Conservation (phyloP, 2,329 filamentous ascomycete species). For the Colletotrichum lentis region DNA sequence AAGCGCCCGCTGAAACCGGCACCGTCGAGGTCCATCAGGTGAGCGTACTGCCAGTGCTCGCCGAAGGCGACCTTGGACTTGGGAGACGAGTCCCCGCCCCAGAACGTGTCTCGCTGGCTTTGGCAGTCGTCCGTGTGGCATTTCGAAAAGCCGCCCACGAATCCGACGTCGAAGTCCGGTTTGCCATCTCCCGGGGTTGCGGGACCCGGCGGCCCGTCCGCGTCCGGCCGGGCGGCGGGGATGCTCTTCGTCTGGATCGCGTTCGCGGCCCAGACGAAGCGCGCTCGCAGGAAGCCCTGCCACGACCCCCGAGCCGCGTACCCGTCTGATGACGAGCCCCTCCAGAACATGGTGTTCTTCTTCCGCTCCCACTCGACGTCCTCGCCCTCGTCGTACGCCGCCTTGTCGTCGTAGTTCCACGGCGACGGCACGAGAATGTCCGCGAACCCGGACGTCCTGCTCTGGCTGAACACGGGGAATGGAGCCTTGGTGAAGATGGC, state of each 20-base stretch:
- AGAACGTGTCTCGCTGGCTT: constrained; percentile 46
- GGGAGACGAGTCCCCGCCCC: constrained; percentile 41
- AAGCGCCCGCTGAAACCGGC: constrained; percentile 60
- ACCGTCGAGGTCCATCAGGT: constrained; percentile 68
- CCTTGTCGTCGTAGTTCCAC: constrained; percentile 50
- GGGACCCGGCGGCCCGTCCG: not conserved
- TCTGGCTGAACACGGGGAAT: constrained; percentile 65
- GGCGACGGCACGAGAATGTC: constrained; percentile 57
- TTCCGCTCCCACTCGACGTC: constrained; percentile 59
- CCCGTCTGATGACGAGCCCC: constrained; percentile 61
- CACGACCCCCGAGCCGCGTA: constrained; percentile 60
- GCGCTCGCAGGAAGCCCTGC: constrained; percentile 66
- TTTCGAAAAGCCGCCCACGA: constrained; percentile 50
- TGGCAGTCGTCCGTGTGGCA: constrained; percentile 48
- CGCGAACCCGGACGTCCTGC: constrained; percentile 61
- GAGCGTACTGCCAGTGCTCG: constrained; percentile 57
- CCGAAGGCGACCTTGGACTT: constrained; percentile 44
- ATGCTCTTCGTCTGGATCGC: constrained; percentile 41
- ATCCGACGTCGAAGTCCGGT: constrained; percentile 47
- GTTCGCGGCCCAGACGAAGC: constrained; percentile 63
- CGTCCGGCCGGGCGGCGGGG: constrained; percentile 30
- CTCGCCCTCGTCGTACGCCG: constrained; percentile 49
- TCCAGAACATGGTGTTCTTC: constrained; percentile 61
- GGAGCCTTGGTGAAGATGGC: constrained; percentile 48
- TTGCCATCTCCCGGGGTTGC: constrained; percentile 1